Conservation (phyloP, 2,329 filamentous ascomycete species). For the Phialophora expanda region DNA sequence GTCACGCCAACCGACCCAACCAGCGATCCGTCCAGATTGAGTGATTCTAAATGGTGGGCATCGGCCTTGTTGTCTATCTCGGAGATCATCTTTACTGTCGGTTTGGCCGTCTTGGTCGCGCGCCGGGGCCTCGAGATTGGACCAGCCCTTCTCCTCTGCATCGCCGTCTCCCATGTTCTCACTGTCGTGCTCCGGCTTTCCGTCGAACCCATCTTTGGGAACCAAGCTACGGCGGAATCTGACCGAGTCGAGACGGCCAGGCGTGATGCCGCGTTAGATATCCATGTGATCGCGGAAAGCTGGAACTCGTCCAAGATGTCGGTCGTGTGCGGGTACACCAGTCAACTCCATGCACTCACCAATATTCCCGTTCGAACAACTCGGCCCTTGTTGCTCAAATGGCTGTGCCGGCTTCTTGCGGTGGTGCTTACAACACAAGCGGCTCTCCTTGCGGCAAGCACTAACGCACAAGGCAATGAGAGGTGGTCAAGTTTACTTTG, state of each 20-base stretch:
- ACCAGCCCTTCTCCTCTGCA: background rate
- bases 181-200: background rate
- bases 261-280: background rate
- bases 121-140: background rate
- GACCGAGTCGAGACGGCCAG: background rate
- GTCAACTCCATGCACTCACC: background rate
- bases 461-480: background rate
- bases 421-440: background rate
- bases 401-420: background rate
- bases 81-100: background rate
- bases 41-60: background rate
- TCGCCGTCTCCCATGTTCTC: background rate
- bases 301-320: background rate
- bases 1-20: background rate
- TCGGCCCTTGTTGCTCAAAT: background rate
- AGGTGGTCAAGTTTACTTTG: background rate
- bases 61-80: background rate
- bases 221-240: background rate
- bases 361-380: background rate
- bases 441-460: background rate
- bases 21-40: background rate
- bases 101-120: background rate
- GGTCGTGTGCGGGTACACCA: background rate
- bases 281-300: background rate
- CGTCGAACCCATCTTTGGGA: background rate